Evolutionary conservation across 1,284 basidiomycete genomes (phyloP).

Genomic region (Wallemia ichthyophaga): DNA sequence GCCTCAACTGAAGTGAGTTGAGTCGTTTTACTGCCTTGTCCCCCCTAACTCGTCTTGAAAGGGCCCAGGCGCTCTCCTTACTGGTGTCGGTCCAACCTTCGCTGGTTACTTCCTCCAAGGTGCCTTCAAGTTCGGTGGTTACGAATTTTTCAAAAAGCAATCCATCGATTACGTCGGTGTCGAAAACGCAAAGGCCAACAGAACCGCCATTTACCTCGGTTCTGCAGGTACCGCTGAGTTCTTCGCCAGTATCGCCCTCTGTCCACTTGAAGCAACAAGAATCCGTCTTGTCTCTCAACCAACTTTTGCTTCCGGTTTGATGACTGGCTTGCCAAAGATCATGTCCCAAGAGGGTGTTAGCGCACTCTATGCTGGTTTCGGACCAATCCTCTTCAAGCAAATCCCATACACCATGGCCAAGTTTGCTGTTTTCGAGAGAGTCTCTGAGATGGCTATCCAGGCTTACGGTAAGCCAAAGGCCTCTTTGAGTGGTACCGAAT

Average conservation of each 20-base stretch:
- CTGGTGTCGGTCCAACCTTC: slow-evolving; percentile 34
- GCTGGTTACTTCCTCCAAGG: slow-evolving; percentile 86
- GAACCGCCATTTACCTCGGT: slow-evolving; percentile 75
- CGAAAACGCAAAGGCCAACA: slow-evolving; percentile 56
- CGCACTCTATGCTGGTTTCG: slow-evolving; percentile 26
- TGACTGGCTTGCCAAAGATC: slow-evolving; percentile 24
- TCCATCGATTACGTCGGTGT: slow-evolving; percentile 48
- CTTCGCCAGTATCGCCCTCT: slow-evolving; percentile 53
- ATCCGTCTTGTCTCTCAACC: slow-evolving; percentile 27
- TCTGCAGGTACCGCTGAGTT: slow-evolving; percentile 79
- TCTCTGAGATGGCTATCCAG: slow-evolving; percentile 20
- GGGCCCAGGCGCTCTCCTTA: slow-evolving; percentile 58
- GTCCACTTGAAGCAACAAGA: slow-evolving; percentile 24
- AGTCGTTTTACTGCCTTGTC: neutral
- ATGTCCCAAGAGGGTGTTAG: slow-evolving; percentile 20
- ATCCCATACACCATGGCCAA: slow-evolving; percentile 24
- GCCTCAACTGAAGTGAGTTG: slow-evolving; percentile 30
- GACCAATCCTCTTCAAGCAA: slow-evolving; percentile 27
- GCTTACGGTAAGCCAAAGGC: slow-evolving; percentile 21
- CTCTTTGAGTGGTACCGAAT: slow-evolving; percentile 16
- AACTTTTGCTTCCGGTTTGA: slow-evolving; percentile 22
- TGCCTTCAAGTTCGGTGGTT: slow-evolving; percentile 86
- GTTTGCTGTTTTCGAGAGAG: slow-evolving; percentile 22
- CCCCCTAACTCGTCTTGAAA: neutral
- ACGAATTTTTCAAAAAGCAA: slow-evolving; percentile 78